Evolutionary conservation across 345 rosid genomes (phyloP).

Genomic region (Excoecaria cochinchinensis): DNA sequence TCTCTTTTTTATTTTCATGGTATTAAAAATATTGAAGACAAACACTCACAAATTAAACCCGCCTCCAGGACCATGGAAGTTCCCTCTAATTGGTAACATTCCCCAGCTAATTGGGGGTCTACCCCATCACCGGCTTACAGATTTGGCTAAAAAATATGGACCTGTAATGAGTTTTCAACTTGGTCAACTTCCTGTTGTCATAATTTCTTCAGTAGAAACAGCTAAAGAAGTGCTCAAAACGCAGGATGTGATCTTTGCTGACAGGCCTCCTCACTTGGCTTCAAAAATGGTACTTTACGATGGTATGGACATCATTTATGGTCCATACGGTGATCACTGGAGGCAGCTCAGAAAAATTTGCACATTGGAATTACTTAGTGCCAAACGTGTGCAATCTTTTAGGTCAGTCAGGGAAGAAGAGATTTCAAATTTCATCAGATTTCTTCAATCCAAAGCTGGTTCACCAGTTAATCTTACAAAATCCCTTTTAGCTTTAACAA

Average conservation of each 20-base stretch:
- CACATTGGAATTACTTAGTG: background rate
- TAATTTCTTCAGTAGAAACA: background rate
- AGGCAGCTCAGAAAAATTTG: background rate
- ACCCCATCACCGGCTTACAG: background rate
- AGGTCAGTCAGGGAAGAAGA: slow-evolving; percentile 6
- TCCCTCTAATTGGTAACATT: background rate
- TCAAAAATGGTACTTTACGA: background rate
- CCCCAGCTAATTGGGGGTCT: background rate
- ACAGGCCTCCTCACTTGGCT: background rate
- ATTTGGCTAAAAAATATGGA: background rate
- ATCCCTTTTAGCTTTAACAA: slow-evolving; percentile 7
- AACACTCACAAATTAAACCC: background rate
- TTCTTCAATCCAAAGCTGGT: slow-evolving; percentile 12
- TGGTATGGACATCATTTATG: background rate
- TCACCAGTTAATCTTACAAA: slow-evolving; percentile 24
- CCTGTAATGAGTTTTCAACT: background rate
- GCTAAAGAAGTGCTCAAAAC: background rate
- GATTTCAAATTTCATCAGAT: background rate
- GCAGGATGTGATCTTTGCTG: background rate
- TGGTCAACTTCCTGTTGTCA: background rate
- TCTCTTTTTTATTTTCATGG: background rate
- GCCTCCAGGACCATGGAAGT: slow-evolving; percentile 31
- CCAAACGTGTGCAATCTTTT: background rate
- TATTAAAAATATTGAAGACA: background rate
- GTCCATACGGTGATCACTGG: background rate